Evolutionary conservation across 192 early-diverging fungal species (phyloP).

Genomic region (Linnemannia zychae): DNA sequence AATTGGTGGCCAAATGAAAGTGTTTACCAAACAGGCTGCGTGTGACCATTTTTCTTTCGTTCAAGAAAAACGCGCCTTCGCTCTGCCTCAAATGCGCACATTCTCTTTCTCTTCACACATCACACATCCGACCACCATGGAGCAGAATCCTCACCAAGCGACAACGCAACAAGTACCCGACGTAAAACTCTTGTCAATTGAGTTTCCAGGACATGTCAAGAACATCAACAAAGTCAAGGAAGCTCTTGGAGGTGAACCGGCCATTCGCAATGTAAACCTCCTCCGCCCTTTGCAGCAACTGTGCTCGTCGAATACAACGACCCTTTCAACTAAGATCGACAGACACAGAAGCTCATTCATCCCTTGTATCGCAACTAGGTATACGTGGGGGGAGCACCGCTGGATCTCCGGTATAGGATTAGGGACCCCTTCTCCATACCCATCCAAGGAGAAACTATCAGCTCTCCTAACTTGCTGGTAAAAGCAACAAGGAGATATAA

Average conservation of each 20-base stretch:
- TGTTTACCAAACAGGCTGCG: not conserved
- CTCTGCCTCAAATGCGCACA: not conserved
- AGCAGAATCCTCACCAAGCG: not conserved
- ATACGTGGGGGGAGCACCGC: conserved; percentile 38
- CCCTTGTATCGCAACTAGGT: conserved; percentile 12
- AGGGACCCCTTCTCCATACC: conserved; percentile 47
- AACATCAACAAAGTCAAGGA: conserved; percentile 35
- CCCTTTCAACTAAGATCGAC: not conserved
- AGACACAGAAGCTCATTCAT: no score
- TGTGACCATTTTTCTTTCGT: not conserved
- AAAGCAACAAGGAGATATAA: conserved; percentile 46
- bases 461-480: conserved; percentile 33
- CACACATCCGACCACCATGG: not conserved
- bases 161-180: conserved; percentile 17
- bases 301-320: no score
- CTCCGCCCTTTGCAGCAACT: not conserved
- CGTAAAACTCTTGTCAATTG: conserved; percentile 34
- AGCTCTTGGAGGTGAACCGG: conserved; percentile 38
- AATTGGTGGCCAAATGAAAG: conserved; percentile 45
- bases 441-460: conserved; percentile 36
- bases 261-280: conserved; percentile 28
- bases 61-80: not conserved
- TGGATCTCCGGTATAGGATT: conserved; percentile 38
- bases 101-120: not conserved
- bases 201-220: conserved; percentile 46